Conservation (phyloP, 345 rosid species). For the Salix viminalis region DNA sequence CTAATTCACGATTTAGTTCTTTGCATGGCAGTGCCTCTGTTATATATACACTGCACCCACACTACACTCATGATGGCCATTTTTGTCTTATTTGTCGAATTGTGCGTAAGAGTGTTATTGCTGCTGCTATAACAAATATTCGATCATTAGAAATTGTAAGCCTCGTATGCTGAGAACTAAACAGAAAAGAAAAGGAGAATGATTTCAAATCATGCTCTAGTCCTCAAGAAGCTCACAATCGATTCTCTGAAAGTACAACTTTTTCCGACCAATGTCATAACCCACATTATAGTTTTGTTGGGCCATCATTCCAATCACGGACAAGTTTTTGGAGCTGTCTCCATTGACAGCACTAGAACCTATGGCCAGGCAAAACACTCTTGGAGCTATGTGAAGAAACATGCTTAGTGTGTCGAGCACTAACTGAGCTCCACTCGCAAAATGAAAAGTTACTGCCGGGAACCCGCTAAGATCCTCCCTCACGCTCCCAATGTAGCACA, state of each 20-base stretch:
- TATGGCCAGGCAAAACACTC: slow-evolving; percentile 1
- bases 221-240: slow-evolving; percentile 13
- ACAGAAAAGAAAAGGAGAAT: neutral
- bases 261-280: neutral
- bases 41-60: neutral
- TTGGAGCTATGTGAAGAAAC: neutral
- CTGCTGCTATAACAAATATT: no score
- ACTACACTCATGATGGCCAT: no score
- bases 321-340: neutral
- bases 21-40: neutral
- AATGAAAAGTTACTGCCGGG: slow-evolving; percentile 13
- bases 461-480: slow-evolving; percentile 7
- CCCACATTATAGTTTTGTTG: slow-evolving; percentile 10
- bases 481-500: slow-evolving; percentile 41
- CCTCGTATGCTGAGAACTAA: neutral
- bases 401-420: slow-evolving; percentile 4
- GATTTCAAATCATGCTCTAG: neutral
- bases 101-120: no score
- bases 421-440: slow-evolving; percentile 15
- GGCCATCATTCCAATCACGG: slow-evolving; percentile 10
- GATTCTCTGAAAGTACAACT: slow-evolving; percentile 8
- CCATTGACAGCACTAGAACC: neutral
- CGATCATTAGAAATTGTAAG: neutral
- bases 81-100: no score
- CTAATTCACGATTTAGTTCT: neutral